Base-by-base conservation (phyloP, 768 basidiomycete genomes). In the Rhizopogon roseolus region DNA sequence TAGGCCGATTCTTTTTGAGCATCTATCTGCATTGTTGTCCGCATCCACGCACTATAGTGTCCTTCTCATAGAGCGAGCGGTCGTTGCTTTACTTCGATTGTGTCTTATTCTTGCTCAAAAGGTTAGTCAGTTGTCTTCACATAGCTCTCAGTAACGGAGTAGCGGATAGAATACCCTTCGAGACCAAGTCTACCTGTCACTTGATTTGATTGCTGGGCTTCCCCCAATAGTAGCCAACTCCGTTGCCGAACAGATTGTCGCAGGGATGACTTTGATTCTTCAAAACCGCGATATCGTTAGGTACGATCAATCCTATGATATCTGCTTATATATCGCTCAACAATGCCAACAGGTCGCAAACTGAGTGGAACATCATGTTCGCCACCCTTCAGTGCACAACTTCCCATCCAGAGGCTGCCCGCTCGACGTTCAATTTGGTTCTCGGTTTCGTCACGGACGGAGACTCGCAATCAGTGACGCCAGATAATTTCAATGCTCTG, bases 1-100 rank as follows among this genome's bases (percentile, higher is more conserved):
- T 51, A 97, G 95, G 96, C 94, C 96, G 0, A 82, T 93, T 61
- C 82, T 96, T 3, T 98, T 97, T 65, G 94, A 97, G 62, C 95
- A 98, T 65, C 73, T 98, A 25, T 89, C 93, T 0, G 79, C 86
- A 0, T 71, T 99, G 16, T 75, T 99, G 25, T 81, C 84, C 2
- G 76, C 86, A 2, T 81, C 96, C 0, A 77, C 78, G 13, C 86
- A 87, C 50, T 98, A 96, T 66, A 94, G 93, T 62, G 80, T 93
- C 29, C 76, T 99, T 46, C 80, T 99, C 40, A 91, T 97, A 39
- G 97, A 99, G 64, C 81, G 97, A 13, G 94, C 95, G 3, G 90
- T 98, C 4, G 92, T 96, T 14, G 89, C 88, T 19, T 76, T 98
- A 27, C 73, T 98, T 52, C 80, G 90, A 28, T 73, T 98, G n/a